phyloP scores from a whole-genome alignment of 352 stramenopile species.

The Phytopythium delawarense region DNA sequence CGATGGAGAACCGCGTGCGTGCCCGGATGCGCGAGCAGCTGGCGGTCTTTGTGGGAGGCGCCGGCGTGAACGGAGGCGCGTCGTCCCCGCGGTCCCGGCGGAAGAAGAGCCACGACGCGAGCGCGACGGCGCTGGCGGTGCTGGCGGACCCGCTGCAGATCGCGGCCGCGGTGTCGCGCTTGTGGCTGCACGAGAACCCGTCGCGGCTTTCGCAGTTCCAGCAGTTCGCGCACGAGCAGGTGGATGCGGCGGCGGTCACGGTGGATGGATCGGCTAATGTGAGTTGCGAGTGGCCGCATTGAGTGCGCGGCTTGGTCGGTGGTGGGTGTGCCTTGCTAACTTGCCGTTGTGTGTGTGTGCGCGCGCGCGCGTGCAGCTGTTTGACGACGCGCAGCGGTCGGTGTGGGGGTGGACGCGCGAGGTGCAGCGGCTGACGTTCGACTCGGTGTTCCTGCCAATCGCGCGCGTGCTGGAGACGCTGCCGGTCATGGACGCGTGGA shows the following conservation, averaged over 20 bases:
- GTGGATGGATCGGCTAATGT: background rate
- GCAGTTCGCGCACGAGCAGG: constrained; percentile 47
- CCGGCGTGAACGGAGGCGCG: constrained; percentile 9
- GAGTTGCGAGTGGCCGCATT: background rate
- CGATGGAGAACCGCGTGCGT: constrained; percentile 38
- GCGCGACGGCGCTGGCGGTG: constrained; percentile 17
- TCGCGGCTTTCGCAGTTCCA: constrained; percentile 38
- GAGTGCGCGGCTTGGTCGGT: background rate
- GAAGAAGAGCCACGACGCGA: constrained; percentile 26
- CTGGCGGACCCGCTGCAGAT: constrained; percentile 41
- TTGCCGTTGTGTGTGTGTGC: background rate
- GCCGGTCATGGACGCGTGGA: constrained; percentile 37
- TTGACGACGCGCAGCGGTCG: constrained; percentile 38
- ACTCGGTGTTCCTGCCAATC: constrained; percentile 69
- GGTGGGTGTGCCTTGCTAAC: background rate
- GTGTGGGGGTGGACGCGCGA: constrained; percentile 45
- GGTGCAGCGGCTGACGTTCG: constrained; percentile 66
- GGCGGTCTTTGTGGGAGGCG: constrained; percentile 25
- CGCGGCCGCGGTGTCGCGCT: constrained; percentile 26
- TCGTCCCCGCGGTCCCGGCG: constrained; percentile 22
- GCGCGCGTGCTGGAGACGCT: constrained; percentile 39
- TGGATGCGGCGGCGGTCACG: constrained; percentile 6
- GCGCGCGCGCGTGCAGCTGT: constrained; percentile 26
- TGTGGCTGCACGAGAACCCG: constrained; percentile 50
- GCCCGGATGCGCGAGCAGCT: constrained; percentile 61